Conservation (phyloP, 495 filamentous ascomycete genomes). For the Elaphomyces granulatus region DNA sequence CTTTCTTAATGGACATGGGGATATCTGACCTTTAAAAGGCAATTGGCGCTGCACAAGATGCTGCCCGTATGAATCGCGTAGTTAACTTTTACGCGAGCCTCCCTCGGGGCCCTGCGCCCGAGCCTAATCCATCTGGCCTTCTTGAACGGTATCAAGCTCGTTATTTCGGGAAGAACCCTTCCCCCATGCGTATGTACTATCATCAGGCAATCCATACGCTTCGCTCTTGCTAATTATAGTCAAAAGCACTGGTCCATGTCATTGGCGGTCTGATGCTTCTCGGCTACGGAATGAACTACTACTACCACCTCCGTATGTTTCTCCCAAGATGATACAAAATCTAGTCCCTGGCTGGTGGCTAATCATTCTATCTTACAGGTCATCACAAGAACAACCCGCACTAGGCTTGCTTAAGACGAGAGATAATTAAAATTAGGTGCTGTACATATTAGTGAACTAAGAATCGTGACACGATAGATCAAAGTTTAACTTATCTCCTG, state of each 20-base stretch:
- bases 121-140: slow-evolving; percentile 61
- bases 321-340: neutral
- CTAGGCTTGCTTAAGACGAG: slow-evolving; percentile 36
- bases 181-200: slow-evolving; percentile 62
- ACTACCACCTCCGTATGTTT: slow-evolving; percentile 94
- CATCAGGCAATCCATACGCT: neutral
- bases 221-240: slow-evolving; percentile 9
- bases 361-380: slow-evolving; percentile 34
- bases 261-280: slow-evolving; percentile 59
- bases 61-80: slow-evolving; percentile 86
- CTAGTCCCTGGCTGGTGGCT: neutral
- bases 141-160: slow-evolving; percentile 78
- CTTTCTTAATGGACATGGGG: too few relatives aligned
- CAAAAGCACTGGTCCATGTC: slow-evolving; percentile 68
- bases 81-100: slow-evolving; percentile 98
- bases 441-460: slow-evolving; percentile 6
- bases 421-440: slow-evolving; percentile 1
- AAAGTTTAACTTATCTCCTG: too few relatives aligned
- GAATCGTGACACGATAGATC: too few relatives aligned
- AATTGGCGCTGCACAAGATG: slow-evolving; percentile 86
- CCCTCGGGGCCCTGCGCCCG: slow-evolving; percentile 74
- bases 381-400: slow-evolving; percentile 99
- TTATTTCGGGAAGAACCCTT: slow-evolving; percentile 89
- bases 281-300: slow-evolving; percentile 95
- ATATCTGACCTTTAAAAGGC: too few relatives aligned